Conservation (phyloP, 768 basidiomycete genomes). For the Lactifluus echinatus region DNA sequence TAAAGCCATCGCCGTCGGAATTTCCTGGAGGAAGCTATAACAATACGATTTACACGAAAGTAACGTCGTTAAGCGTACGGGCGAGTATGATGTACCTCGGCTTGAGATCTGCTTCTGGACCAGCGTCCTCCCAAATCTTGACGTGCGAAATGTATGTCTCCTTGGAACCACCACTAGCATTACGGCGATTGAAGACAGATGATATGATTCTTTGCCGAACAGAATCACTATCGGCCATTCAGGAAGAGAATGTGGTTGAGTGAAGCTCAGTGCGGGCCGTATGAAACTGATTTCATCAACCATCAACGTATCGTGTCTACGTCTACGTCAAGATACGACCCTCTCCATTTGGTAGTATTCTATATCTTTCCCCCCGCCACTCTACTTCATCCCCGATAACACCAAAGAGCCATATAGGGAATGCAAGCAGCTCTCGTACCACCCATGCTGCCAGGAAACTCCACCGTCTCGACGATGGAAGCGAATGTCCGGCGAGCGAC, state of each 20-base stretch:
- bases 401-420: conserved; percentile 84
- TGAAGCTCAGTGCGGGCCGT: no score
- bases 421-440: conserved; percentile 67
- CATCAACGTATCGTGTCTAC: no score
- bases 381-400: conserved; percentile 71
- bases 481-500: conserved; percentile 60
- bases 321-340: neutral
- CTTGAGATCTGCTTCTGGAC: conserved; percentile 61
- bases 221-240: conserved; percentile 38
- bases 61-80: conserved; percentile 51
- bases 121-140: conserved; percentile 89
- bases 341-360: conserved; percentile 61
- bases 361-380: conserved; percentile 83
- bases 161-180: conserved; percentile 51
- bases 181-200: conserved; percentile 74
- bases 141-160: conserved; percentile 83
- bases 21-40: conserved; percentile 38
- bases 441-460: conserved; percentile 73
- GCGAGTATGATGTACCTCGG: conserved; percentile 87
- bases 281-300: no score
- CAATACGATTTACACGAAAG: neutral
- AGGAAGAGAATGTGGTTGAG: neutral
- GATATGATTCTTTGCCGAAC: conserved; percentile 64
- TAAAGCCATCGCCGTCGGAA: conserved; percentile 51
- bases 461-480: conserved; percentile 40